phyloP scores from a whole-genome alignment of 2,329 filamentous ascomycete genomes.

The Aspergillus ustus region DNA sequence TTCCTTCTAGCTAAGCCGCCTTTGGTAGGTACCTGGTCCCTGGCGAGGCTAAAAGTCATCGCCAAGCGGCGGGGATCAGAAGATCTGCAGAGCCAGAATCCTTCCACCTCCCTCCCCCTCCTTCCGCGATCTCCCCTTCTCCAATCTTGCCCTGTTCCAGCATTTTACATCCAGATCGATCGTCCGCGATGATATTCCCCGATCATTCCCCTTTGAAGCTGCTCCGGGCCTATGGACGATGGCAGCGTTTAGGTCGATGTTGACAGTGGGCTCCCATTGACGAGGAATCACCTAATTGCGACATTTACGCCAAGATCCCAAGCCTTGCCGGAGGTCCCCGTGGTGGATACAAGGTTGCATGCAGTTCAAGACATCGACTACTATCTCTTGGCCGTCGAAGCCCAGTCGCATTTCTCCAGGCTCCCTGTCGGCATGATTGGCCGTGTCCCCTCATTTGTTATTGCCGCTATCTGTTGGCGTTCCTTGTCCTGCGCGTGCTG shows the following conservation, averaged over 20 bases:
- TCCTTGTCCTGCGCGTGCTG: conserved; percentile 1
- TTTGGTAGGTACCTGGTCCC: background rate
- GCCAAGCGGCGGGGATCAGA: conserved; percentile 15
- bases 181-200: background rate
- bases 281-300: background rate
- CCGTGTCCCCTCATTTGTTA: background rate
- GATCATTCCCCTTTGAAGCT: background rate
- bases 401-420: background rate
- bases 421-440: conserved; percentile 9
- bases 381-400: conserved; percentile 13
- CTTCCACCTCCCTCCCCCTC: background rate
- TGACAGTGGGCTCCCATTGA: background rate
- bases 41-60: background rate
- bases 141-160: background rate
- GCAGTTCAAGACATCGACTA: conserved; percentile 13
- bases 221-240: background rate
- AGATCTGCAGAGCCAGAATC: conserved; percentile 11
- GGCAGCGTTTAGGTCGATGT: background rate
- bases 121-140: background rate
- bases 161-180: background rate
- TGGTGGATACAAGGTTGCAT: conserved; percentile 17
- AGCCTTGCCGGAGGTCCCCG: conserved; percentile 13
- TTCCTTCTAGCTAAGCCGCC: background rate
- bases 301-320: conserved; percentile 13
- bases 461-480: conserved; percentile 9